Evolutionary conservation across 805 yeast species (phyloP).

Genomic region (Helenozyma rhizophorensis): DNA sequence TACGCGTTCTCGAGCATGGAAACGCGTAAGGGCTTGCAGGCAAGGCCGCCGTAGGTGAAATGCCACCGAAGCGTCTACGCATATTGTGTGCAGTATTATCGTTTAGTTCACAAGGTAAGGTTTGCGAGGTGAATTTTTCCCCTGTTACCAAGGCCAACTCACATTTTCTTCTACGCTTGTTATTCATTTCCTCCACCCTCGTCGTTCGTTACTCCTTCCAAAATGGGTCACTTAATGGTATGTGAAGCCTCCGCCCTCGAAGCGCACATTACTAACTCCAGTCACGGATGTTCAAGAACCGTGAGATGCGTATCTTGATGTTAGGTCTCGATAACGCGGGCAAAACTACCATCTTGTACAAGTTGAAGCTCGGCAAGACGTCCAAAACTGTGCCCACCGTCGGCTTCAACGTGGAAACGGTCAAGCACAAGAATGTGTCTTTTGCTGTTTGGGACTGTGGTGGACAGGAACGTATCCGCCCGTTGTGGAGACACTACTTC

Average conservation of each 20-base stretch:
- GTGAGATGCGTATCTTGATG: constrained; percentile 95
- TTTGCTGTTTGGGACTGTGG: constrained; percentile 99
- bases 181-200: too few relatives aligned
- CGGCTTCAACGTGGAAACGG: constrained; percentile 96
- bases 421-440: constrained; percentile 93
- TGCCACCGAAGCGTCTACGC: too few relatives aligned
- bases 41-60: too few relatives aligned
- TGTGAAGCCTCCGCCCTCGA: constrained; percentile 4
- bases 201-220: neutral
- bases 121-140: too few relatives aligned
- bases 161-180: neutral
- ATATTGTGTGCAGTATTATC: neutral
- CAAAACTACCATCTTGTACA: constrained; percentile 82
- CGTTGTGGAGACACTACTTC: constrained; percentile 92
- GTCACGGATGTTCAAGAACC: constrained; percentile 58
- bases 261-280: constrained; percentile 13
- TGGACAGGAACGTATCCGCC: constrained; percentile 90
- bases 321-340: constrained; percentile 93
- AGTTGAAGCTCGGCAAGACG: constrained; percentile 70
- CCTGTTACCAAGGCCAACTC: too few relatives aligned
- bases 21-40: too few relatives aligned
- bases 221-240: constrained; percentile 21
- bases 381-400: constrained; percentile 86
- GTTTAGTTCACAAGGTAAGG: neutral
- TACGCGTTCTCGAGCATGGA: too few relatives aligned